Percentiles rank a stretch among this genome's conserved stretches.
Evolutionary conservation across 2,329 filamentous ascomycete species (phyloP).

Genomic region (Huntiella moniliformis): DNA sequence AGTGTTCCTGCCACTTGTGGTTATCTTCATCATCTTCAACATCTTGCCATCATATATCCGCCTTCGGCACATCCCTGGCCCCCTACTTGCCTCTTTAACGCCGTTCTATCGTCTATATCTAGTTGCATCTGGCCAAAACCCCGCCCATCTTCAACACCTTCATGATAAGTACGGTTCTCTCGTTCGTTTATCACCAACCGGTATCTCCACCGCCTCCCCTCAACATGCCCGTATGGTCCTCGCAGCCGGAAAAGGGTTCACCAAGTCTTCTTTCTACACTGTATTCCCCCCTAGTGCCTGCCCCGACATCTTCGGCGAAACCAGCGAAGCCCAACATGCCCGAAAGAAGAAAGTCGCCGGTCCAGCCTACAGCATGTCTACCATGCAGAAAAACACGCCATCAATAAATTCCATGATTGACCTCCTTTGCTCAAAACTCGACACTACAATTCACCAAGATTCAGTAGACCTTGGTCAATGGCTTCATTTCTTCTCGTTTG

Average conservation of each 20-base stretch:
- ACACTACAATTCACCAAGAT: conserved; percentile 13
- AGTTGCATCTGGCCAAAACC: conserved; percentile 34
- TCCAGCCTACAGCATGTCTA: conserved; percentile 32
- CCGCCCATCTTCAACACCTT: conserved; percentile 23
- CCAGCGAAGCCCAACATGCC: conserved; percentile 33
- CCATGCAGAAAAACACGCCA: conserved; percentile 31
- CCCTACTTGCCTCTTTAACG: conserved; percentile 37
- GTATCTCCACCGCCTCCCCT: conserved; percentile 11
- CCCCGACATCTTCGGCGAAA: conserved; percentile 39
- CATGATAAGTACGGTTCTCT: conserved; percentile 34
- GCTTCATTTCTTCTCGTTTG: conserved; percentile 17
- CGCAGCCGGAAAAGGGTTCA: conserved; percentile 31
- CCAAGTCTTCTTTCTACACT: conserved; percentile 33
- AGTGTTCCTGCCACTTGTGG: background rate
- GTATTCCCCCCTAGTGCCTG: conserved; percentile 38
- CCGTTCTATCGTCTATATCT: conserved; percentile 22
- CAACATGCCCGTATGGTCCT: conserved; percentile 21
- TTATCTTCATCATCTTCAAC: conserved; percentile 22
- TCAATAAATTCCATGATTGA: conserved; percentile 34
- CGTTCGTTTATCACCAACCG: conserved; percentile 12
- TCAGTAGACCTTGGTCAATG: conserved; percentile 28
- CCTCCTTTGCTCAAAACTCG: conserved; percentile 24
- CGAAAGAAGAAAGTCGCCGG: conserved; percentile 35
- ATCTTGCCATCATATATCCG: conserved; percentile 21
- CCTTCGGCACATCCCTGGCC: conserved; percentile 51